Percentiles rank a stretch among this genome's conserved stretches.
Conservation (phyloP, 208 protist genomes). For the Acanthamoeba triangularis region DNA sequence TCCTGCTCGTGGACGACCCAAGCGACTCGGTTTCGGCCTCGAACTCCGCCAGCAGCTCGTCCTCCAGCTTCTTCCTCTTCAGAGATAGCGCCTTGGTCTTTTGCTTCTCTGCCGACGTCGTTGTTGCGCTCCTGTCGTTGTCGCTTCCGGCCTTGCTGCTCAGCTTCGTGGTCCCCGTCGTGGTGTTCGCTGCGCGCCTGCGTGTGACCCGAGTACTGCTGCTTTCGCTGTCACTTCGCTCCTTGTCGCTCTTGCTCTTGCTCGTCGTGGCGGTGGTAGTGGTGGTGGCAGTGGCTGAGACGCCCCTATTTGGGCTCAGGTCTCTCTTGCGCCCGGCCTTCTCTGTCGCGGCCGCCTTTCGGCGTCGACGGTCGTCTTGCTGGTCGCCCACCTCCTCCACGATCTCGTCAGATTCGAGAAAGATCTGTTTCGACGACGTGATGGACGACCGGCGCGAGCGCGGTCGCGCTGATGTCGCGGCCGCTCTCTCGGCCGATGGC, state of each 20-base stretch:
- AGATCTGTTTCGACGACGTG: constrained; percentile 40
- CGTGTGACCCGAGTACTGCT: not conserved
- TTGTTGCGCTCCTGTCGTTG: not conserved
- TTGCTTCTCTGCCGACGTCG: not conserved
- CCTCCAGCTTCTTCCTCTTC: constrained; percentile 26
- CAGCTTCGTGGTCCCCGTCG: not conserved
- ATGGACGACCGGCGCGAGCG: not conserved
- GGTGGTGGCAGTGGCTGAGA: not conserved
- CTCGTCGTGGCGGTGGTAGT: not conserved
- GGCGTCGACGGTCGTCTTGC: not conserved
- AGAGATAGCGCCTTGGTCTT: not conserved
- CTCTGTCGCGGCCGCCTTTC: not conserved
- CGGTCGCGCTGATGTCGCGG: not conserved
- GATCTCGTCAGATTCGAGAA: constrained; percentile 55
- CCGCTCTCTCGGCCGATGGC: not conserved
- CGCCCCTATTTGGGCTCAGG: not conserved
- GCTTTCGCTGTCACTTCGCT: not conserved
- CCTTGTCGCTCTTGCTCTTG: not conserved
- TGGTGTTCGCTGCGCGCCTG: not conserved
- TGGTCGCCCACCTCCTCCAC: constrained; percentile 27
- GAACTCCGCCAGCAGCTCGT: constrained; percentile 31
- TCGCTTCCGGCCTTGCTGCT: not conserved
- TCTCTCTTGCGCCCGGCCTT: not conserved
- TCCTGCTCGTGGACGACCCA: not conserved
- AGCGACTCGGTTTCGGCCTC: not conserved